Percentiles rank a stretch among this genome's conserved stretches.
Conservation (phyloP, 2,329 filamentous ascomycete species). For the Aspergillus calidoustus region DNA sequence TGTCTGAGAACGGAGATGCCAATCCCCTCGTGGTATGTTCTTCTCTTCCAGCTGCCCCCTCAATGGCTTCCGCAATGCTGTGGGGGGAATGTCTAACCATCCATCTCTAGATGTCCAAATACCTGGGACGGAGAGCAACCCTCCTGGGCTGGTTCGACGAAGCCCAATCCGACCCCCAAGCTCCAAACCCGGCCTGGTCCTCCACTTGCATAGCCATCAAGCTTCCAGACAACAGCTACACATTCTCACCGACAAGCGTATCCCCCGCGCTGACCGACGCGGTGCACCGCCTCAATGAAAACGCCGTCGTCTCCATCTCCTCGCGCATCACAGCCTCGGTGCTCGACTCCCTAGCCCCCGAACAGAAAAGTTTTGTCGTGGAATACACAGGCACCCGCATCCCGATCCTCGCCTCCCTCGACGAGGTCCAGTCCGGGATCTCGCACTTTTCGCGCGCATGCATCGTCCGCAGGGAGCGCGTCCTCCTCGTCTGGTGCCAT, state of each 20-base stretch:
- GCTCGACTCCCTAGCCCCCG: not conserved
- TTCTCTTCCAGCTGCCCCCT: not conserved
- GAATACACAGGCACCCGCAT: conserved; percentile 1
- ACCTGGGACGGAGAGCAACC: conserved; percentile 1
- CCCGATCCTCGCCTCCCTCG: not conserved
- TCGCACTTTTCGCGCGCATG: conserved; percentile 1
- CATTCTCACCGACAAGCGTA: not conserved
- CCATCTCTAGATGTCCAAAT: not conserved
- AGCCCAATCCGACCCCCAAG: not conserved
- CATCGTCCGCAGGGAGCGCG: not conserved
- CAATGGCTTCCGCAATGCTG: too few relatives aligned
- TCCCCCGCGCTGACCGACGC: not conserved
- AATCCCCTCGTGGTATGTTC: conserved; percentile 2
- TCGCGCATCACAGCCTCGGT: not conserved
- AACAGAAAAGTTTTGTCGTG: not conserved
- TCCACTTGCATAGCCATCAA: not conserved
- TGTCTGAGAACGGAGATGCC: not conserved
- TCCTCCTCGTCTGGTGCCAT: conserved; percentile 19
- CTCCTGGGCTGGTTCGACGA: conserved; percentile 11
- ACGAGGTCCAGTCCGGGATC: not conserved
- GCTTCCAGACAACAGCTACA: not conserved
- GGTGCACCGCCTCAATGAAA: conserved; percentile 2
- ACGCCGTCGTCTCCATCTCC: conserved; percentile 2
- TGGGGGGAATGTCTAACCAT: not conserved
- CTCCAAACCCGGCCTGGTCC: not conserved